Evolutionary conservation across 441 rosid genomes (phyloP).

Genomic region (Geranium incanum): DNA sequence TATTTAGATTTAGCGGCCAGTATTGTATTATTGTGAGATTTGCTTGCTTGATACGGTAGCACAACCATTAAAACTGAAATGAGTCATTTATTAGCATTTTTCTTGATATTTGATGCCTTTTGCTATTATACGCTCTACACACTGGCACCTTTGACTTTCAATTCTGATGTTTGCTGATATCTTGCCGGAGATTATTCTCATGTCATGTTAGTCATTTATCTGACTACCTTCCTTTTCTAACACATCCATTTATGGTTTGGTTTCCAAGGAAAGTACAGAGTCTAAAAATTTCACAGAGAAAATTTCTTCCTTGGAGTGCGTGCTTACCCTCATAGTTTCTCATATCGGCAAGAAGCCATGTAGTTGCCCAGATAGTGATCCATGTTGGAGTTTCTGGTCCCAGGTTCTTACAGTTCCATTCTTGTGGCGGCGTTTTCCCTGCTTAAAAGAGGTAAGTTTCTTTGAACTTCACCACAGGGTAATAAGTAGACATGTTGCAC

Average conservation of each 20-base stretch:
- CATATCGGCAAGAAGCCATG: constrained; percentile 67
- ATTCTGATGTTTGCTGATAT: neutral
- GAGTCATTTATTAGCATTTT: too few species aligned
- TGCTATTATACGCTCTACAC: too few species aligned
- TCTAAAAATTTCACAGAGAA: constrained; percentile 24
- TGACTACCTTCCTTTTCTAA: neutral
- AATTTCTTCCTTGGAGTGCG: constrained; percentile 53
- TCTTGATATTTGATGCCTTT: too few species aligned
- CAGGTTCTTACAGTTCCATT: constrained; percentile 87
- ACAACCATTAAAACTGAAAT: too few species aligned
- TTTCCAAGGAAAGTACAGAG: constrained; percentile 51
- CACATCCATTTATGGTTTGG: constrained; percentile 9
- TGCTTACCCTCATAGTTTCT: constrained; percentile 48
- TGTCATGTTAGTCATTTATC: too few species aligned
- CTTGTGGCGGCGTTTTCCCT: constrained; percentile 74
- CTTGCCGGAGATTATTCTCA: too few species aligned
- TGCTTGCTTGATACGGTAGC: neutral
- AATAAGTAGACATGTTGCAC: too few species aligned
- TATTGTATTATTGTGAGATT: constrained; percentile 2
- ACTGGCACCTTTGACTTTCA: too few species aligned
- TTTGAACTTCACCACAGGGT: neutral
- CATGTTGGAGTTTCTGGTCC: constrained; percentile 62
- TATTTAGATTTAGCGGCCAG: neutral
- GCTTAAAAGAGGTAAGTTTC: constrained; percentile 55
- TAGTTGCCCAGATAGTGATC: constrained; percentile 57